A percentile compares a stretch with the other conserved stretches of the same genome.
Evolutionary conservation across 345 rosid genomes (phyloP).

Genomic region (Linum tenue): DNA sequence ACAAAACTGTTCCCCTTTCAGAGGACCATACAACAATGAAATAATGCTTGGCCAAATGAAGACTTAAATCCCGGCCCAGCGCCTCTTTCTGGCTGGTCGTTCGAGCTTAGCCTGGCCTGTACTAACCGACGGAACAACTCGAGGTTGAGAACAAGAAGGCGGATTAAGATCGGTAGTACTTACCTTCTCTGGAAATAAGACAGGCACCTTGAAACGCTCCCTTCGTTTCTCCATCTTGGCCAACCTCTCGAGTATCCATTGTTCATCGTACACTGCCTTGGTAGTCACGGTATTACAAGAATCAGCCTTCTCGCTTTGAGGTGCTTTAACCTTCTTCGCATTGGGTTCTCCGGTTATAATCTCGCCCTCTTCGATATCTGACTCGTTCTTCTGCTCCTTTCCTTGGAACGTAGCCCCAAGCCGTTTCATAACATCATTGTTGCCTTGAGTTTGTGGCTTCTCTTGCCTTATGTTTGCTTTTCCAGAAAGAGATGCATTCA

Average conservation of each 20-base stretch:
- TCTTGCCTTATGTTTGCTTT: constrained; percentile 8
- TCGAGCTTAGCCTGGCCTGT: constrained; percentile 23
- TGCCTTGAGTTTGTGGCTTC: neutral
- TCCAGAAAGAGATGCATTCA: constrained; percentile 12
- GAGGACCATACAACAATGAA: too few relatives aligned
- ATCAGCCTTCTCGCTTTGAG: constrained; percentile 7
- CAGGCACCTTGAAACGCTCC: constrained; percentile 47
- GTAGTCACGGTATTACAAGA: constrained; percentile 8
- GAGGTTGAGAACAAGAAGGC: constrained; percentile 3
- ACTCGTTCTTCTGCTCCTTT: constrained; percentile 13
- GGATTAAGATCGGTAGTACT: constrained; percentile 6
- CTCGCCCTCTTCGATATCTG: constrained; percentile 55
- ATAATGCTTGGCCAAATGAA: too few relatives aligned
- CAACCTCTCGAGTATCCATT: constrained; percentile 32
- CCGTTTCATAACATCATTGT: constrained; percentile 16
- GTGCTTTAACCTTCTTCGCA: constrained; percentile 7
- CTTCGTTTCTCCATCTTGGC: constrained; percentile 63
- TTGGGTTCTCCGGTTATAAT: constrained; percentile 30
- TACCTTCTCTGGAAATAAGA: constrained; percentile 12
- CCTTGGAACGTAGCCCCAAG: constrained; percentile 10
- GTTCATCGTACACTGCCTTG: constrained; percentile 21
- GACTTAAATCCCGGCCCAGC: constrained; percentile 37
- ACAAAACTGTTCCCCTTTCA: too few relatives aligned
- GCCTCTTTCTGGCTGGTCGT: constrained; percentile 50
- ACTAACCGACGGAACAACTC: constrained; percentile 17